phyloP scores from a whole-genome alignment of 768 basidiomycete species.

The Podaxis pistillaris region DNA sequence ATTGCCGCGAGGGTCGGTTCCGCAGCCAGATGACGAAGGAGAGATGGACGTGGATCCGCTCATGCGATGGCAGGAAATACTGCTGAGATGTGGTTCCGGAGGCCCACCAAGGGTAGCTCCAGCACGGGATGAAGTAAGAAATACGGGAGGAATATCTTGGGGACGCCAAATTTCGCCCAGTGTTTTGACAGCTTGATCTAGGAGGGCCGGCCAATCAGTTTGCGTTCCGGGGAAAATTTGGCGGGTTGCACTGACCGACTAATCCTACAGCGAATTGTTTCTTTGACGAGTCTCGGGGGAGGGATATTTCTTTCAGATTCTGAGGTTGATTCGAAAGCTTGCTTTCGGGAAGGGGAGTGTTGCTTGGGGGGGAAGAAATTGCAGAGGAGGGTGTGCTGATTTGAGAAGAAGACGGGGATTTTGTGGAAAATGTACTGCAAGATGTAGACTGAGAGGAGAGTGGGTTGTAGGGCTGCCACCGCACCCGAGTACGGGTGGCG shows the following conservation, averaged over 20 bases:
- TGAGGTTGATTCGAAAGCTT: slow-evolving; percentile 23
- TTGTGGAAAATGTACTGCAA: slow-evolving; percentile 29
- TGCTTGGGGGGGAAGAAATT: slow-evolving; percentile 43
- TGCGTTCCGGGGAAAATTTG: background rate
- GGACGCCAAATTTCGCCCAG: slow-evolving; percentile 80
- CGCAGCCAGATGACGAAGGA: slow-evolving; percentile 16
- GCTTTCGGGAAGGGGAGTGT: slow-evolving; percentile 31
- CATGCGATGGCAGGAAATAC: slow-evolving; percentile 52
- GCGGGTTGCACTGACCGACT: slow-evolving; percentile 54
- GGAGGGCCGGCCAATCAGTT: slow-evolving; percentile 12
- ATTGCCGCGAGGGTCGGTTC: slow-evolving; percentile 30
- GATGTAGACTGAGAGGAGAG: slow-evolving; percentile 38
- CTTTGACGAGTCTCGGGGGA: slow-evolving; percentile 32
- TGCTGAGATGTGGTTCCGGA: slow-evolving; percentile 18
- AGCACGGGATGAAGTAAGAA: slow-evolving; percentile 20
- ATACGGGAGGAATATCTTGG: slow-evolving; percentile 67
- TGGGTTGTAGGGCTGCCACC: slow-evolving; percentile 79
- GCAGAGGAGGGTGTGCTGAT: slow-evolving; percentile 60
- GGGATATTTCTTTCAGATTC: slow-evolving; percentile 13
- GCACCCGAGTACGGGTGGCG: slow-evolving; percentile 62
- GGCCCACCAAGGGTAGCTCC: slow-evolving; percentile 5
- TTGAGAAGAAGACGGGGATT: slow-evolving; percentile 42
- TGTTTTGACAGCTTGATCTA: slow-evolving; percentile 79
- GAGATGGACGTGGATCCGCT: slow-evolving; percentile 6
- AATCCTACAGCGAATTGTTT: slow-evolving; percentile 68